phyloP scores from a whole-genome alignment of 1,284 basidiomycete genomes.

The Leccinum angustisporum region DNA sequence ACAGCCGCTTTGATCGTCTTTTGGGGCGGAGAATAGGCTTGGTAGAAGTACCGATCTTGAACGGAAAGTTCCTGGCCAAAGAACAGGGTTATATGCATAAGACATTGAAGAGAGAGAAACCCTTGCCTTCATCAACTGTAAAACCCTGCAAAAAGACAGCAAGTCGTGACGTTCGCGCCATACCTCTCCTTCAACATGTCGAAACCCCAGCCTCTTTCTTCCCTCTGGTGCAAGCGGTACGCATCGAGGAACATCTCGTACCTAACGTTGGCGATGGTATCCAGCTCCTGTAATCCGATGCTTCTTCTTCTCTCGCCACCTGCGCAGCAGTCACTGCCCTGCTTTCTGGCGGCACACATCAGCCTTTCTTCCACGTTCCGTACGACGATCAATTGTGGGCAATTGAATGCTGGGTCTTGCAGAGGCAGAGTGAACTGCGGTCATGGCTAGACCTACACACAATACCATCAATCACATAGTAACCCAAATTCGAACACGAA shows the following conservation, averaged over 20 bases:
- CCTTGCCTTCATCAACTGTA: constrained; percentile 31
- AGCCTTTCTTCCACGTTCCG: constrained; percentile 39
- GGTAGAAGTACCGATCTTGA: constrained; percentile 19
- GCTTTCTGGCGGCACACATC: constrained; percentile 11
- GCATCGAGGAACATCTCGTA: constrained; percentile 18
- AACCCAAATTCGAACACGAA: constrained; percentile 10
- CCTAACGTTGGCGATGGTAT: constrained; percentile 6
- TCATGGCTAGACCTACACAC: constrained; percentile 44
- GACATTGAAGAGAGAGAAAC: neutral
- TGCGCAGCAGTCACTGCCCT: constrained; percentile 19
- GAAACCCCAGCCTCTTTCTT: constrained; percentile 3
- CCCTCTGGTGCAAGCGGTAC: constrained; percentile 7
- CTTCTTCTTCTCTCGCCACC: constrained; percentile 27
- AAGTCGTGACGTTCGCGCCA: constrained; percentile 15
- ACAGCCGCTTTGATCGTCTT: constrained; percentile 21
- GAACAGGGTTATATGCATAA: neutral
- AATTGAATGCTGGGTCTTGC: constrained; percentile 56
- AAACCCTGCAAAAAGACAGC: constrained; percentile 34
- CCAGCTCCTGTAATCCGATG: constrained; percentile 20
- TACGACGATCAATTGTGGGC: constrained; percentile 48
- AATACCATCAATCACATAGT: neutral
- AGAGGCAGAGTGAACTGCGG: constrained; percentile 43
- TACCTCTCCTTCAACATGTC: constrained; percentile 22
- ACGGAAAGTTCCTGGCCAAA: constrained; percentile 23
- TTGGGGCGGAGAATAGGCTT: constrained; percentile 16